Evolutionary conservation across 352 stramenopile species (phyloP).

Genomic region (Pythium scleroteichum): DNA sequence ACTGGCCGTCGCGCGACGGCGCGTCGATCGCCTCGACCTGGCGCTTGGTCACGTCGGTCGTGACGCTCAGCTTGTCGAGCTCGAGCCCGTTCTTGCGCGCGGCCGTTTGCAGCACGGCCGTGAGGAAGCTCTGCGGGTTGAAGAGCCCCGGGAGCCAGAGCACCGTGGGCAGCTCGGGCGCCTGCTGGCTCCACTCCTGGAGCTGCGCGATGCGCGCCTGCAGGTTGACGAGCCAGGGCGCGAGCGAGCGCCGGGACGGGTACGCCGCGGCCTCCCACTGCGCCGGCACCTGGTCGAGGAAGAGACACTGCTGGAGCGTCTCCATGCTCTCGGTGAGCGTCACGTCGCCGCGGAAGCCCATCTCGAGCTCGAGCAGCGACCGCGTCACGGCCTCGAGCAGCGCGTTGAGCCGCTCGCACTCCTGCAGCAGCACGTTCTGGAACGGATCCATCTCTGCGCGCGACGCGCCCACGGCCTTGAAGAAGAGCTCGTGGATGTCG

Average conservation of each 20-base stretch:
- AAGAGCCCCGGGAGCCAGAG: constrained; percentile 85
- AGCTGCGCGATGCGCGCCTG: constrained; percentile 86
- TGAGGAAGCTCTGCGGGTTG: constrained; percentile 87
- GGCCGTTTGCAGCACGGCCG: constrained; percentile 73
- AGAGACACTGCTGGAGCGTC: constrained; percentile 74
- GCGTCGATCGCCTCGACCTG: constrained; percentile 77
- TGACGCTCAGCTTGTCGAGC: constrained; percentile 76
- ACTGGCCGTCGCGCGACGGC: constrained; percentile 89
- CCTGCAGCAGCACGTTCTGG: constrained; percentile 90
- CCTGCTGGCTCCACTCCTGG: constrained; percentile 81
- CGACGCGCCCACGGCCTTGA: constrained; percentile 42
- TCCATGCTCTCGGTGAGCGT: constrained; percentile 90
- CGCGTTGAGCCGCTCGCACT: constrained; percentile 89
- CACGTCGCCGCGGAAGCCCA: constrained; percentile 87
- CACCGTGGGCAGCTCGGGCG: constrained; percentile 76
- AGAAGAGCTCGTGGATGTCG: constrained; percentile 79
- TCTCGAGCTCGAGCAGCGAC: constrained; percentile 81
- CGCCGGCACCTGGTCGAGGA: constrained; percentile 68
- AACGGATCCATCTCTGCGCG: constrained; percentile 88
- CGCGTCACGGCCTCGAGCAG: constrained; percentile 77
- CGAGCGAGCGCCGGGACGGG: constrained; percentile 74
- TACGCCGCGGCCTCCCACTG: constrained; percentile 80
- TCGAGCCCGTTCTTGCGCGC: constrained; percentile 79
- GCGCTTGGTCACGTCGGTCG: constrained; percentile 89
- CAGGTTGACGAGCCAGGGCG: constrained; percentile 84